A percentile compares a stretch with the other conserved stretches of the same genome.
Conservation (phyloP, 129 eudicot species). For the Smallanthus sonchifolius region DNA sequence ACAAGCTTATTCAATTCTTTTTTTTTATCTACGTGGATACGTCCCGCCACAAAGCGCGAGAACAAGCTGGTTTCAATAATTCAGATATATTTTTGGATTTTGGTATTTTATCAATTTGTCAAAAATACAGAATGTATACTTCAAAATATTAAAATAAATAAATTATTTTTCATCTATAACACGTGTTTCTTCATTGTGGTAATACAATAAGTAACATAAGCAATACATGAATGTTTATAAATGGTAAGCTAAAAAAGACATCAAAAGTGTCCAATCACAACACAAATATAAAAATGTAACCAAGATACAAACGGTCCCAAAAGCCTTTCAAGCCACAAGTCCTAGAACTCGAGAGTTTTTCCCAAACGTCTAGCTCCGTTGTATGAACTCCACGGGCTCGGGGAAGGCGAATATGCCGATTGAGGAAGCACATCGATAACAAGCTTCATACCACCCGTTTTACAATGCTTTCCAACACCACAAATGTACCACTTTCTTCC, state of each 20-base stretch:
- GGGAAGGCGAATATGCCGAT: neutral
- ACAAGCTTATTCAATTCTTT: too few species aligned
- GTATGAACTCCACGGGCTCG: conserved; percentile 15
- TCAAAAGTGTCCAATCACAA: neutral
- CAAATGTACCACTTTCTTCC: conserved; percentile 40
- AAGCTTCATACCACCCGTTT: conserved; percentile 22
- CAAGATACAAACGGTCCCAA: neutral
- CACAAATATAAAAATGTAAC: neutral
- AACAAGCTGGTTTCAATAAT: too few species aligned
- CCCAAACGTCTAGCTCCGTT: conserved; percentile 16
- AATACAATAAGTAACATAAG: neutral
- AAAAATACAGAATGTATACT: neutral
- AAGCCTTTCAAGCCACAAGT: conserved; percentile 1
- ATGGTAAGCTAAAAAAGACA: neutral
- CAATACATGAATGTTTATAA: neutral
- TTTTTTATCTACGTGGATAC: too few species aligned
- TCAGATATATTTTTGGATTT: neutral
- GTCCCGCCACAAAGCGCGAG: too few species aligned
- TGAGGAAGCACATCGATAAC: conserved; percentile 16
- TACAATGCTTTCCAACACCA: conserved; percentile 16
- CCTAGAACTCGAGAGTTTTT: neutral
- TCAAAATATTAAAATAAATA: neutral
- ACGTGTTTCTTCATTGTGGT: neutral
- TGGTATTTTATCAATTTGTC: neutral
- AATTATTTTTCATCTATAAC: neutral